These are phyloP conservation scores for Auriculariales sp. DNA, from an alignment of 768 basidiomycete genomes.

Conservation along the genomic window DNA sequence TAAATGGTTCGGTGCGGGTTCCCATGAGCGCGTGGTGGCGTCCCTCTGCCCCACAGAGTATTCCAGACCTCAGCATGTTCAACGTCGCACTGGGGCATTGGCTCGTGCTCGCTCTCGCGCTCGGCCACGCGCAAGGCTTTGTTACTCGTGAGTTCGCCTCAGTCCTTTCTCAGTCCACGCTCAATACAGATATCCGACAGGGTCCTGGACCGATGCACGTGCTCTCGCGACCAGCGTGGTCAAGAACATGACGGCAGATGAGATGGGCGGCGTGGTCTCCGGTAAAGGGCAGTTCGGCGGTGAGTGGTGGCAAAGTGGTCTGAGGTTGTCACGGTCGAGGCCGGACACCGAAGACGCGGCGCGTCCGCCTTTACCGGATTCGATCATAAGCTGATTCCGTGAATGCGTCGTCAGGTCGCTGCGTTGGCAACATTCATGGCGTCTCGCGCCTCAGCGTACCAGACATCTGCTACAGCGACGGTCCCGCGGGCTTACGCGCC, in stretches of 20 bases:
- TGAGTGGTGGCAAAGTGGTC: too few relatives aligned
- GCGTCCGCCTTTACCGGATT: constrained; percentile 22
- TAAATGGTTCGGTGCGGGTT: too few relatives aligned
- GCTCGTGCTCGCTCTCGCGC: too few relatives aligned
- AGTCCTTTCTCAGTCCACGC: too few relatives aligned
- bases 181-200: too few relatives aligned
- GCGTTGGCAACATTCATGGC: constrained; percentile 45
- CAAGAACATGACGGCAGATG: constrained; percentile 10
- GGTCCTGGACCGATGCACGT: constrained; percentile 43
- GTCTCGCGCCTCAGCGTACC: constrained; percentile 24
- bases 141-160: too few relatives aligned
- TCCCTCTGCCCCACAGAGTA: too few relatives aligned
- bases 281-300: not conserved
- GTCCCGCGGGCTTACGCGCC: constrained; percentile 64
- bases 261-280: constrained; percentile 1
- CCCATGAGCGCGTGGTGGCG: too few relatives aligned
- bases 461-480: constrained; percentile 51
- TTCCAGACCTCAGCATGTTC: too few relatives aligned
- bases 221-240: constrained; percentile 42
- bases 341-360: constrained; percentile 36
- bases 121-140: too few relatives aligned
- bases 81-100: too few relatives aligned
- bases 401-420: constrained; percentile 52
- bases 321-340: too few relatives aligned
- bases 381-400: constrained; percentile 33